Evolutionary conservation across 345 rosid species (phyloP), one percentile per base, ranked within the genome.

Genomic region (Eucalyptus globulus): DNA sequence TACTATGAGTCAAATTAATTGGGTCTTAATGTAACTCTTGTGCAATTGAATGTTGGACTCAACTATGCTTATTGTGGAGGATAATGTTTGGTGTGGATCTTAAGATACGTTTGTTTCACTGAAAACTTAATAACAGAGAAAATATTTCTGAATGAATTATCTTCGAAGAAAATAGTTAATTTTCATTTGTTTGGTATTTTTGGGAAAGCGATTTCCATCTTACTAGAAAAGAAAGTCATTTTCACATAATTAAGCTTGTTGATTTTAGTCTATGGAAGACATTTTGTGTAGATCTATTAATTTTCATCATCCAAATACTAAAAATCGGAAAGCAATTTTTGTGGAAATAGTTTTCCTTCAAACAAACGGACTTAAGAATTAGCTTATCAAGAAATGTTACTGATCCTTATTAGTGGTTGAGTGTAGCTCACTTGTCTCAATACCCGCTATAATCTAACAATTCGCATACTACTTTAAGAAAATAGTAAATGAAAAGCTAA

Each of bases 331-430:
- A 29, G 1, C 9, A 27, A 27, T 60, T 60, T 58, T 6, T 2
- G 0, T 60, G 67, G n/a, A 60, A 62, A 6, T 1, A 3, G 0
- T 13, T 62, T 60, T 27, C 16, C 5, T 13, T 29, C 34, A 6
- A 29, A 27, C 34, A 11, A 13, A 60, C 2, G 8, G 31, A 60
- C 69, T 9, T 14, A 4, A 15, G 5, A 67, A 21, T 69, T 69
- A 17, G 12, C 21, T 8, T 34, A 69, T 69, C 22, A 34, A 31
- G 7, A 31, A 15, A 69, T 14, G 76, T 31, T 16, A 10, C 4
- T 6, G 6, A 34, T 31, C 43, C 80, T 3, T 6, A 16, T 67
- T 34, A 17, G 43, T 17, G 24, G 24, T 69, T 5, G 6, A 67
- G 11, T 69, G 19, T 69, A 69, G 37, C 43, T 17, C 43, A 31